Evolutionary conservation across 257 asterid genomes (phyloP), one percentile per base, ranked within the genome.

Genomic region (Salvia miltiorrhiza): DNA sequence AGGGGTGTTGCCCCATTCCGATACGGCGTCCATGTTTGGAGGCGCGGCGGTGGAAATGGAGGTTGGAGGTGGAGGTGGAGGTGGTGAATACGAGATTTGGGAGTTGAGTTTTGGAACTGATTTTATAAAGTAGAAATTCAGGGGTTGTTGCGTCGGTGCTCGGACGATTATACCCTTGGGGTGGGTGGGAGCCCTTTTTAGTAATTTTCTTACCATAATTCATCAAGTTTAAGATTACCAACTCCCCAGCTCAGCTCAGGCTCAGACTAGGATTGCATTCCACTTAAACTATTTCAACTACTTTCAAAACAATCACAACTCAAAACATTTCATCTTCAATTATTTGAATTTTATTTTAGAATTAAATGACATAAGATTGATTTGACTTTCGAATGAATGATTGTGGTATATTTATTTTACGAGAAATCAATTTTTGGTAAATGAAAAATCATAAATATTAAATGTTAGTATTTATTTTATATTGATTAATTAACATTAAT

Each of bases 1-100:
- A 16, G 84, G 62, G 45, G 68, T 78, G 79, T 84, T 84, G 20
- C 90, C 90, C 87, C 90, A 85, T 10, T 65, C 79, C 4, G 81
- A 6, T 2, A 85, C 87, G 43, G 87, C 78, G 73, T 85, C 90
- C 90, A 85, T 85, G 48, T 65, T 16, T 61, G 39, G 43, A 61
- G 32, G 40, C 28, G 62, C 20, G 67, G 77, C 9, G n/a, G 19
- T 0, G 58, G 57, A 30, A 0, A 58, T 4, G 54, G 7, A 20
- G 74, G 39, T 14, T n/a, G 65, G 44, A 41, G 12, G 73, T 28
- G 49, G 41, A 1, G 35, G 35, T 4, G 5, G 58, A 6, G 7
- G 37, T 19, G 23, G 33, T 2, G 76, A 53, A 19, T 32, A 37
- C 60, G 71, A 10, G 57, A 44, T 37, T 28, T 30, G 53, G 65